phyloP scores from a whole-genome alignment of 306 rosid species.

The Cicer judaicum region DNA sequence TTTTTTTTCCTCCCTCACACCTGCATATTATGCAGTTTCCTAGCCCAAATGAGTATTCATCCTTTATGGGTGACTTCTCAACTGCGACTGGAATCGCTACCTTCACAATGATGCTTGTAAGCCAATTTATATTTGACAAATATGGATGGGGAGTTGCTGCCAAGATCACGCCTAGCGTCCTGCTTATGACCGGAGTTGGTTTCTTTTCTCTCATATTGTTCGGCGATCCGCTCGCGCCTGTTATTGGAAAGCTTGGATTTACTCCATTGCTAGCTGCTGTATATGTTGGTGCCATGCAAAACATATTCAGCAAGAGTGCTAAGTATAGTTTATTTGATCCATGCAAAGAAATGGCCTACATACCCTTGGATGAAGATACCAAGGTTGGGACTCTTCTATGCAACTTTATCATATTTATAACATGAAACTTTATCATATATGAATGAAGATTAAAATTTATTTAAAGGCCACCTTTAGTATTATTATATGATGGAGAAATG shows the following conservation, averaged over 20 bases:
- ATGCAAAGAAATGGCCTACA: conserved; percentile 99
- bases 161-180: conserved; percentile 88
- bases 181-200: conserved; percentile 90
- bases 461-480: neutral
- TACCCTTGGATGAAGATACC: conserved; percentile 97
- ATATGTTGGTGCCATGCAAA: conserved; percentile 98
- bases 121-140: conserved; percentile 82
- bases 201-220: conserved; percentile 93
- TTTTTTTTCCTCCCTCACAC: neutral
- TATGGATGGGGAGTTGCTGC: conserved; percentile 99
- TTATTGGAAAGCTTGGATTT: conserved; percentile 70
- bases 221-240: conserved; percentile 79
- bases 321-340: conserved; percentile 98
- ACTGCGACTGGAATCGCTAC: conserved; percentile 96
- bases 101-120: conserved; percentile 89
- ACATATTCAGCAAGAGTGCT: conserved; percentile 99
- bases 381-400: conserved; percentile 61
- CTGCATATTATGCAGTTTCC: conserved; percentile 72
- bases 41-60: conserved; percentile 97
- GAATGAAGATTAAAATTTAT: neutral
- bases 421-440: conserved; percentile 4
- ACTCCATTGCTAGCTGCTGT: conserved; percentile 99
- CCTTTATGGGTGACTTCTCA: conserved; percentile 99
- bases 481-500: no score
- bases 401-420: conserved; percentile 12